Base-by-base conservation (phyloP, 345 rosid genomes). In the Aegle marmelos region DNA sequence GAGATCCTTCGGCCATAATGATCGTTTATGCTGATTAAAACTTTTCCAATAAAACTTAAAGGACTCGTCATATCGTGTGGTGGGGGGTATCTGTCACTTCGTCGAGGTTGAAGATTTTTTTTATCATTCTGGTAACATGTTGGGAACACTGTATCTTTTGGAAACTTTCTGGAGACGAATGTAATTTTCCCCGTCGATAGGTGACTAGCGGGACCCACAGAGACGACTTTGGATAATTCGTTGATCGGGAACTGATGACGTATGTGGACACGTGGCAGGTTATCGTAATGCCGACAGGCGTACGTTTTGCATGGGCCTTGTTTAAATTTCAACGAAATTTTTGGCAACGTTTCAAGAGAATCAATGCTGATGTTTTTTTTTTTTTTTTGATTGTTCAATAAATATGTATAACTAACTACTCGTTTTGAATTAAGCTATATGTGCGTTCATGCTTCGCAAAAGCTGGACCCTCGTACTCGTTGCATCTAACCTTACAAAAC, bases 151-250 rank as follows among this genome's bases (percentile, higher is more conserved):
- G 50, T 13, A 45, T 45, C 37, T 45, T 13, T 13, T 13, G 50
- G 3, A 45, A 45, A 45, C 50, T 45, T 45, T 45, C 50, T 13
- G 5, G 16, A 13, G 50, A 13, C 0, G 0, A 45, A 45, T 45
- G 50, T 45, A 45, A 11, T 45, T 45, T 45, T 45, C 0, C 2
- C 16, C 27, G 7, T 10, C 74, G 81, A 77, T 71, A 71, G 75
- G 83, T 65, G 74, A 78, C 57, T 2, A 14, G 59, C 2, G 82
- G 82, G 82, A 28, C 78, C 83, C 41, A 17, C 6, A 0, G 24
- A 31, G 25, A 31, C 1, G 62, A 71, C 48, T 22, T 31, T 10
- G 30, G 2, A 22, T 31, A 21, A 9, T 41, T n/a, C n/a, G n/a
- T n/a, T 11, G 4, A 41, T 41, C 50, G 5, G 7, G 45, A 56